These are phyloP conservation scores for Phytophthora pseudosyringae DNA, from an alignment of 352 stramenopile species.

Conservation along the genomic window DNA sequence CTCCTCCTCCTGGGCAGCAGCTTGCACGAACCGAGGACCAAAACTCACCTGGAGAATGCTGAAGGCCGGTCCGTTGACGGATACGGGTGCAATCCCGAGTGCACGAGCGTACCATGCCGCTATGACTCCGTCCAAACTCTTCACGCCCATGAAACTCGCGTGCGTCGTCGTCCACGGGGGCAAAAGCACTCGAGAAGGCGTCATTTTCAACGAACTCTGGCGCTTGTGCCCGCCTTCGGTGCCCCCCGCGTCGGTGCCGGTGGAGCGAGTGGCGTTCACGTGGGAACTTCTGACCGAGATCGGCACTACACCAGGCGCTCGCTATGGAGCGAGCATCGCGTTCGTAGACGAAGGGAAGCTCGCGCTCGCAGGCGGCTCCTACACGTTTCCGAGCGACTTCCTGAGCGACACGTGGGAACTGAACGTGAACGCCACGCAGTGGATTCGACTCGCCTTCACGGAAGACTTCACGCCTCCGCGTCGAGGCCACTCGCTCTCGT, in stretches of 20 bases:
- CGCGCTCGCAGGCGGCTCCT: slow-evolving; percentile 66
- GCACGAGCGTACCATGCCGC: slow-evolving; percentile 7
- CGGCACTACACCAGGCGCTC: slow-evolving; percentile 28
- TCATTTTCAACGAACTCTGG: slow-evolving; percentile 2
- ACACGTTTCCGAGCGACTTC: slow-evolving; percentile 80
- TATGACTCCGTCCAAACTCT: slow-evolving; percentile 6
- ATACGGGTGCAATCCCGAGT: background rate
- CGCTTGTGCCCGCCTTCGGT: slow-evolving; percentile 7
- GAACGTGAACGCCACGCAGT: slow-evolving; percentile 72
- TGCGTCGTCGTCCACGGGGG: slow-evolving; percentile 1
- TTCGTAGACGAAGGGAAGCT: slow-evolving; percentile 72
- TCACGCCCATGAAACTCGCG: background rate
- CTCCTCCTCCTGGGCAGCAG: background rate
- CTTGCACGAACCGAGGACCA: slow-evolving; percentile 1
- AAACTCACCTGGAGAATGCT: slow-evolving; percentile 1
- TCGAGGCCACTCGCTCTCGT: slow-evolving; percentile 62
- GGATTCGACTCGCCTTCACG: slow-evolving; percentile 59
- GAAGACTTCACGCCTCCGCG: slow-evolving; percentile 56
- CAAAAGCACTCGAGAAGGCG: slow-evolving; percentile 5
- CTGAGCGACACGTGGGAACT: slow-evolving; percentile 75
- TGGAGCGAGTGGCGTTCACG: slow-evolving; percentile 4
- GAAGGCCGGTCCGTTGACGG: background rate
- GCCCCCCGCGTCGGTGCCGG: slow-evolving; percentile 18
- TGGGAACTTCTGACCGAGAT: slow-evolving; percentile 7
- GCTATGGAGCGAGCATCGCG: slow-evolving; percentile 58